Evolutionary conservation across 2,329 filamentous ascomycete genomes (phyloP), one percentile per base, ranked within the genome.

Genomic region (Alternaria dauci): DNA sequence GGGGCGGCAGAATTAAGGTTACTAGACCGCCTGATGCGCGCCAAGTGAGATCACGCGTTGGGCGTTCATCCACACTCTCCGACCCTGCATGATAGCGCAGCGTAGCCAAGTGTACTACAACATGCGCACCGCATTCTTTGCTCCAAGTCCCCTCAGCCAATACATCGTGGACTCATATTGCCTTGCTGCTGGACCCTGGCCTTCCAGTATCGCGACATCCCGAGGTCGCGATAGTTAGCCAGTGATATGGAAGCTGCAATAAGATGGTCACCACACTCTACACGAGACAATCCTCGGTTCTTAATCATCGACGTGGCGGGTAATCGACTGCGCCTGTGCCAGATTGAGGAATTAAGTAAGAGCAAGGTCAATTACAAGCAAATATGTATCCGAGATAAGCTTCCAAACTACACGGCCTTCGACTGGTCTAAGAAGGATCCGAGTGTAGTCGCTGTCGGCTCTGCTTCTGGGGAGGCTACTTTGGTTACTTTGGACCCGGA

Each of bases 381-480:
- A 20, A 70, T 88, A 7, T 82, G 83, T 18, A 81, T 82, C 2
- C 82, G 84, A 57, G 82, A 83, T 66, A 84, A 85, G 62, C 81
- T 89, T 2, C 86, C 87, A 28, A 82, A 84, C 28, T 89, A 89
- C 71, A 86, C 86, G 39, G 87, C 88, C 14, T 89, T 89, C 75
- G 87, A 89, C 74, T 89, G 87, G 87, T 89, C 87, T 7, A 84
- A 85, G 55, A 81, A 80, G 36, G 82, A 88, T 66, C 84, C 87
- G 59, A 87, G 88, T 52, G 82, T 94, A 8, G 85, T 95, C 41
- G 91, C 90, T 23, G 86, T 95, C 28, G 92, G 92, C 41, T 91
- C 91, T 11, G 86, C 88, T 14, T 88, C 88, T 39, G 92, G 92
- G 50, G 87, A 93, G 57, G 90, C 93, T 64, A 90, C 91, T 64